Evolutionary conservation across 2,329 filamentous ascomycete genomes (phyloP).

Genomic region (Fusarium pininemorale): DNA sequence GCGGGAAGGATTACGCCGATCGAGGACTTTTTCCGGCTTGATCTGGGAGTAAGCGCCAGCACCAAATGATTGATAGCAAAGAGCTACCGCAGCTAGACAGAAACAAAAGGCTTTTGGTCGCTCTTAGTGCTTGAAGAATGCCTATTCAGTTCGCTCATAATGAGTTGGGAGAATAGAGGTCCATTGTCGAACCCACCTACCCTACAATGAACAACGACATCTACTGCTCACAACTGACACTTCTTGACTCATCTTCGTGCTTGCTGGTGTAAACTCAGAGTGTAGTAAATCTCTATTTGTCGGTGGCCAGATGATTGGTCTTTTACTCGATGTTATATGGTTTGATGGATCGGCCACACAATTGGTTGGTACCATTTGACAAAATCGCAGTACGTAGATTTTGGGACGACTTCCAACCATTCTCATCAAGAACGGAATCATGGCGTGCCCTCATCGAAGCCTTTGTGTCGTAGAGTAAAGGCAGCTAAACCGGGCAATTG

Average conservation of each 20-base stretch:
- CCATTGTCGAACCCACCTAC: background rate
- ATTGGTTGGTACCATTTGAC: too few species aligned
- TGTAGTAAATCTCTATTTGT: rapidly evolving
- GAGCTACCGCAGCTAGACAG: rapidly evolving
- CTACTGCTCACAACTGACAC: background rate
- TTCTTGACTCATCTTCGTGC: background rate
- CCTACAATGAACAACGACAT: background rate
- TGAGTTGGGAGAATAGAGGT: background rate
- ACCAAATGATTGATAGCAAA: background rate
- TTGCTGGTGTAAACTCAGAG: rapidly evolving
- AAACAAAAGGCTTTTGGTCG: background rate
- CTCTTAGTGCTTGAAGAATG: background rate
- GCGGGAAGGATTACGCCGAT: background rate
- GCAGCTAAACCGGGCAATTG: too few species aligned
- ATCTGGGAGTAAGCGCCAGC: background rate
- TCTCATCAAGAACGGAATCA: too few species aligned
- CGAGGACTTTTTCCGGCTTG: rapidly evolving
- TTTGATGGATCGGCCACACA: background rate
- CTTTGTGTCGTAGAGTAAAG: too few species aligned
- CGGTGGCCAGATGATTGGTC: rapidly evolving
- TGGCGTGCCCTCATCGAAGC: too few species aligned
- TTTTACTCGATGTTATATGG: rapidly evolving
- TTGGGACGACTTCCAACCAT: too few species aligned
- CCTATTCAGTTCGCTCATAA: background rate
- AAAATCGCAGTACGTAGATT: too few species aligned